Evolutionary conservation across 2,329 filamentous ascomycete species (phyloP).

Genomic region (Meredithiella fracta): DNA sequence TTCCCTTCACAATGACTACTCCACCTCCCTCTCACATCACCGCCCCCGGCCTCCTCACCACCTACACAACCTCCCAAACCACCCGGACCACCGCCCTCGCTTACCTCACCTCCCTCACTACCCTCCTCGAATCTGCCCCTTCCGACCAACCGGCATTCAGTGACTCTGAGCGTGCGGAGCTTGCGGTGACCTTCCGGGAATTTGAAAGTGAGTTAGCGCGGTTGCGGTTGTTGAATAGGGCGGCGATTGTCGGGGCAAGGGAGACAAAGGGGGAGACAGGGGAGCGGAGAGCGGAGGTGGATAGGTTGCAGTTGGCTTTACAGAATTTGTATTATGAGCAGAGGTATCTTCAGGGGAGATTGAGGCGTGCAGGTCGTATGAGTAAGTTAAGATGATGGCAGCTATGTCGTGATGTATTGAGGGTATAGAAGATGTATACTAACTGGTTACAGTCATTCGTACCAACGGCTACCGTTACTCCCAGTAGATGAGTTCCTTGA

Average conservation of each 20-base stretch:
- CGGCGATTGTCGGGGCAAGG: conserved; percentile 63
- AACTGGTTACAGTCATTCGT: conserved; percentile 51
- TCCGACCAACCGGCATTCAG: conserved; percentile 27
- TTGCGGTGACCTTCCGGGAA: conserved; percentile 3
- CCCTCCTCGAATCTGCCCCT: conserved; percentile 18
- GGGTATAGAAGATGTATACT: neutral
- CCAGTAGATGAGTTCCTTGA: conserved; percentile 65
- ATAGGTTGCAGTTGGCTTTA: conserved; percentile 75
- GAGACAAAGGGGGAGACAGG: conserved; percentile 76
- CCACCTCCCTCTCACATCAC: conserved; percentile 19
- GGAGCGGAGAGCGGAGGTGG: conserved; percentile 78
- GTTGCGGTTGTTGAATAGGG: conserved; percentile 66
- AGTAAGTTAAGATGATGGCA: conserved; percentile 41
- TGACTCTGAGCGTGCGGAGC: neutral
- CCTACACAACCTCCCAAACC: conserved; percentile 55
- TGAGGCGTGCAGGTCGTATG: conserved; percentile 72
- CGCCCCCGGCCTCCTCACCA: conserved; percentile 40
- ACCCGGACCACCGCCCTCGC: conserved; percentile 55
- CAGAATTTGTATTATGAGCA: conserved; percentile 97
- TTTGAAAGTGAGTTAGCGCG: conserved; percentile 52
- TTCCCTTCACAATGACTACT: conserved; percentile 21
- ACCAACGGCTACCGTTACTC: conserved; percentile 73
- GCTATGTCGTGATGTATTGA: neutral
- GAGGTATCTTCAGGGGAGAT: conserved; percentile 79
- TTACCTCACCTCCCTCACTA: conserved; percentile 38